Percentiles rank a stretch among this genome's conserved stretches.
These are phyloP conservation scores for Auricularia heimuer DNA, from an alignment of 768 basidiomycete species.

Conservation along the genomic window DNA sequence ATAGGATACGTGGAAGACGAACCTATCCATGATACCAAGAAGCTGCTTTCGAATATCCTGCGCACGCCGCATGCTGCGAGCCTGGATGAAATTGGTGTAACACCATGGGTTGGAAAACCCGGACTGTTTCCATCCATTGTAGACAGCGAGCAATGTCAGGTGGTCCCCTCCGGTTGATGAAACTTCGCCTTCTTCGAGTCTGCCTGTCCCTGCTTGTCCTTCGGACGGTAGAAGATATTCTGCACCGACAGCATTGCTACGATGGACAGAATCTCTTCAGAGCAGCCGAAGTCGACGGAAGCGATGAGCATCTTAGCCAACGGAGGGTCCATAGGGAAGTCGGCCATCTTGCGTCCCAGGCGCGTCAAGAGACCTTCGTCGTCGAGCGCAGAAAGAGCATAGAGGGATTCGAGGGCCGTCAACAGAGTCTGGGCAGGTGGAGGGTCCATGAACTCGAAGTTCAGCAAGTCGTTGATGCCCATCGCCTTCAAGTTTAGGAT, in stretches of 20 bases:
- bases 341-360: slow-evolving; percentile 97
- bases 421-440: slow-evolving; percentile 96
- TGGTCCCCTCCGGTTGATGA: slow-evolving; percentile 99
- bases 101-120: slow-evolving; percentile 99
- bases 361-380: slow-evolving; percentile 93
- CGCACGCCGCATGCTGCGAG: slow-evolving; percentile 90
- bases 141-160: slow-evolving; percentile 83
- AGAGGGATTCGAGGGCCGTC: slow-evolving; percentile 88
- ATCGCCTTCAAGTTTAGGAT: slow-evolving; percentile 96
- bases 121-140: slow-evolving; percentile 95
- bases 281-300: slow-evolving; percentile 94
- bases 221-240: slow-evolving; percentile 96
- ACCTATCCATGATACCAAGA: slow-evolving; percentile 98
- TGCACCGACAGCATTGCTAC: slow-evolving; percentile 97
- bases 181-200: slow-evolving; percentile 99
- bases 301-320: slow-evolving; percentile 97
- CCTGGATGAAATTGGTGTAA: slow-evolving; percentile 98
- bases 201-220: slow-evolving; percentile 98
- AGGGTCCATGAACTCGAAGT: slow-evolving; percentile 99
- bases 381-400: slow-evolving; percentile 91
- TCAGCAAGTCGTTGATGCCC: slow-evolving; percentile 95
- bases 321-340: slow-evolving; percentile 97
- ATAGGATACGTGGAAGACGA: slow-evolving; percentile 18
- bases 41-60: slow-evolving; percentile 98
- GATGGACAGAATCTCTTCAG: slow-evolving; percentile 93